Percentiles rank a stretch among this genome's conserved stretches.
phyloP scores from a whole-genome alignment of 495 filamentous ascomycete genomes.

The Aspergillus ostianus region DNA sequence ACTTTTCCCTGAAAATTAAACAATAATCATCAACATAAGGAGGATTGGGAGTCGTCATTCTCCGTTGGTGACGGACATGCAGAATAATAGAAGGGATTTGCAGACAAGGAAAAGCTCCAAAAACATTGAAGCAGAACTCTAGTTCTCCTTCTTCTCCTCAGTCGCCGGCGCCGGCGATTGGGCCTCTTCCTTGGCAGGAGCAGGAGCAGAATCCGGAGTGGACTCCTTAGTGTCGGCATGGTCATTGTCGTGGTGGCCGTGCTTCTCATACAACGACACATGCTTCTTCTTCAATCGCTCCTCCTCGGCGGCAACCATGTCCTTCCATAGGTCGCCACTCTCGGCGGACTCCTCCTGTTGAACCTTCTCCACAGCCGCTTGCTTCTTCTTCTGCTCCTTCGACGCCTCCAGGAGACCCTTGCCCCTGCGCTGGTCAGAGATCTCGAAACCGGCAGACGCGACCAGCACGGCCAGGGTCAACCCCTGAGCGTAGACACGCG shows the following conservation, averaged over 20 bases:
- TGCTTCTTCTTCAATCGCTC: constrained; percentile 59
- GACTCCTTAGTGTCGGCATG: constrained; percentile 2
- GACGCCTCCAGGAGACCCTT: constrained; percentile 63
- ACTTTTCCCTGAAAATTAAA: background rate
- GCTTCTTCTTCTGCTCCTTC: constrained; percentile 65
- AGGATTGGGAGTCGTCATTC: background rate
- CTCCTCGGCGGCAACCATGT: constrained; percentile 81
- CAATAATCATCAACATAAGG: background rate
- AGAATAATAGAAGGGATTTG: background rate
- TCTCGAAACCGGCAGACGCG: constrained; percentile 86
- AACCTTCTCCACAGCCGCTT: constrained; percentile 50
- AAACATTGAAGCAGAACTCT: background rate
- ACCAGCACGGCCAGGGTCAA: constrained; percentile 86
- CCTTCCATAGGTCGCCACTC: constrained; percentile 84
- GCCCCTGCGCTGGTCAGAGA: constrained; percentile 72
- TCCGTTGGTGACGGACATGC: background rate
- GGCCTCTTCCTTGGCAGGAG: background rate
- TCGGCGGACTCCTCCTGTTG: constrained; percentile 57
- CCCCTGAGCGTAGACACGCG: constrained; percentile 96
- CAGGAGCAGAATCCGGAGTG: background rate
- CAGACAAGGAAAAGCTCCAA: background rate
- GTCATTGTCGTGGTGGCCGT: constrained; percentile 13
- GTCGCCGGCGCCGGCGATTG: background rate
- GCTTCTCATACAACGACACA: constrained; percentile 39
- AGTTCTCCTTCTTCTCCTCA: constrained; percentile 1